Percentiles rank a stretch among this genome's conserved stretches.
Evolutionary conservation across 2,329 filamentous ascomycete genomes (phyloP).

Genomic region (Cadophora malorum): DNA sequence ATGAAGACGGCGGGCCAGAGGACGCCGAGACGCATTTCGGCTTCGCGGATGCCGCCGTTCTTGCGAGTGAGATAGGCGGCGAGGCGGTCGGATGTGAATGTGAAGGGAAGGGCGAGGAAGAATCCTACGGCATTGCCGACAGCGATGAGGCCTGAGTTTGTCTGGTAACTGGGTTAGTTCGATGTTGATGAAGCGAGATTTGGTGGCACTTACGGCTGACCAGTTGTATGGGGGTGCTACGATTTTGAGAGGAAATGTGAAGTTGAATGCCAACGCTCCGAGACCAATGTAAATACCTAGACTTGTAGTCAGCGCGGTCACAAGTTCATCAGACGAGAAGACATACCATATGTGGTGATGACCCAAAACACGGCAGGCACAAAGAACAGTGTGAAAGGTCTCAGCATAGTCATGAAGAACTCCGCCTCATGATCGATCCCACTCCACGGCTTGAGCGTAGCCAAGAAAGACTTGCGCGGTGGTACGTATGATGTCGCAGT

Average conservation of each 20-base stretch:
- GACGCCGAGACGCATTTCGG: constrained; percentile 50
- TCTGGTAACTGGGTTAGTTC: background rate
- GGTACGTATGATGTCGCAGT: constrained; percentile 41
- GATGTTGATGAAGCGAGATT: background rate
- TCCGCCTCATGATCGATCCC: constrained; percentile 50
- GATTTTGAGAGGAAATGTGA: constrained; percentile 56
- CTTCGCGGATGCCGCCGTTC: constrained; percentile 49
- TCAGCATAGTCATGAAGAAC: constrained; percentile 54
- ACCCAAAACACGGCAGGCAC: constrained; percentile 58
- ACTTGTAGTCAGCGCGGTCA: background rate
- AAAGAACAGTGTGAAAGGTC: constrained; percentile 55
- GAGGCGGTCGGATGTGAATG: constrained; percentile 49
- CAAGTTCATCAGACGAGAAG: too few species aligned
- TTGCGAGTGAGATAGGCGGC: constrained; percentile 48
- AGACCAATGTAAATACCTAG: constrained; percentile 54
- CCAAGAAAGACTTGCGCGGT: constrained; percentile 49
- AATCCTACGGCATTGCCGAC: constrained; percentile 48
- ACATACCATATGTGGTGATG: constrained; percentile 53
- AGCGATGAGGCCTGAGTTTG: constrained; percentile 52
- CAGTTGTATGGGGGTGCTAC: constrained; percentile 54
- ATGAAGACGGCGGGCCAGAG: constrained; percentile 59
- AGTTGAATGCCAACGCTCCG: constrained; percentile 57
- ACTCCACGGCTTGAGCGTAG: constrained; percentile 53
- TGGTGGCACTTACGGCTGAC: constrained; percentile 45
- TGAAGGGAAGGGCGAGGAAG: constrained; percentile 52